A percentile compares a stretch with the other conserved stretches of the same genome.
These are phyloP conservation scores for Zygoascus biomembranicola DNA, from an alignment of 805 yeast genomes.

Conservation along the genomic window DNA sequence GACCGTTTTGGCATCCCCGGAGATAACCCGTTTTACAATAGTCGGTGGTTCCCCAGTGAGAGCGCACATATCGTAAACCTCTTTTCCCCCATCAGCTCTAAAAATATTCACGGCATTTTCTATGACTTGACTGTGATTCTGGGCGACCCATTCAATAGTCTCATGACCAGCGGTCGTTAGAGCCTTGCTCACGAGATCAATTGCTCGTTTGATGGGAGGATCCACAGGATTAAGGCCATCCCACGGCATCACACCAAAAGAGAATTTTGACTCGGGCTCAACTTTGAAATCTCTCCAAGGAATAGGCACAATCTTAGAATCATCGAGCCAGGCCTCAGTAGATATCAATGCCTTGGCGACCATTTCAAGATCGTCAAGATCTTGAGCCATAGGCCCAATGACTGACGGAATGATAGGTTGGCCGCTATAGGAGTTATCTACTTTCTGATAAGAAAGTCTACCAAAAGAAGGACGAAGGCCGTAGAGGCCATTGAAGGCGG, in stretches of 20 bases:
- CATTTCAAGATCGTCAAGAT: conserved; percentile 33
- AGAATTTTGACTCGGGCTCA: conserved; percentile 22
- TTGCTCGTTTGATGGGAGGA: conserved; percentile 42
- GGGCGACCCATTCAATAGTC: conserved; percentile 23
- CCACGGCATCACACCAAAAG: conserved; percentile 18
- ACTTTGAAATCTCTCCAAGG: conserved; percentile 35
- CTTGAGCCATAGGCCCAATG: conserved; percentile 41
- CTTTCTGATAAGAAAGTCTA: conserved; percentile 16
- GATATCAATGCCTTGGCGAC: conserved; percentile 33
- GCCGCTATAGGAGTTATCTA: conserved; percentile 30
- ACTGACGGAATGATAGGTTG: conserved; percentile 34
- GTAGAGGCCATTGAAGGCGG: conserved; percentile 37
- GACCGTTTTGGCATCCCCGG: neutral
- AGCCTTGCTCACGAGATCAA: conserved; percentile 28
- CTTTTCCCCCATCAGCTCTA: conserved; percentile 56
- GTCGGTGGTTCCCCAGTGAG: conserved; percentile 66
- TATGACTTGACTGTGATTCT: conserved; percentile 17
- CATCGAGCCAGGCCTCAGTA: conserved; percentile 39
- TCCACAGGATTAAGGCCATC: conserved; percentile 41
- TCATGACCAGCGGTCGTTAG: conserved; percentile 13
- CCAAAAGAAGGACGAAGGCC: conserved; percentile 42
- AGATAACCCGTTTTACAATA: conserved; percentile 7
- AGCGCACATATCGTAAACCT: conserved; percentile 42
- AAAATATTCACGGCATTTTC: conserved; percentile 22
- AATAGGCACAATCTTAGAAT: conserved; percentile 43